Evolutionary conservation across 345 rosid genomes (phyloP).

Genomic region (Heritiera littoralis): DNA sequence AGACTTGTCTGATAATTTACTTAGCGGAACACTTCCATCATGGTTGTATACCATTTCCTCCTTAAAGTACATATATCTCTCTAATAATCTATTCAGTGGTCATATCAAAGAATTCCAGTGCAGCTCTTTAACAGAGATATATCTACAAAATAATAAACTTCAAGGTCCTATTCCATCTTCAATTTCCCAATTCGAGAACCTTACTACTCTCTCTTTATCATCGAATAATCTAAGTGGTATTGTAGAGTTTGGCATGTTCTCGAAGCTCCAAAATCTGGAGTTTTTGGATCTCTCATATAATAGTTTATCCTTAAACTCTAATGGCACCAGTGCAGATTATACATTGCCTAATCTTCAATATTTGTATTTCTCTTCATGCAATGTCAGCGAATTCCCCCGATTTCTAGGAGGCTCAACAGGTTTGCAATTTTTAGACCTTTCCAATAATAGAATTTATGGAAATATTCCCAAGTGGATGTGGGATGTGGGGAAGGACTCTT

Average conservation of each 20-base stretch:
- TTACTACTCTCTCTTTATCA: background rate
- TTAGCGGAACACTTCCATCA: conserved; percentile 28
- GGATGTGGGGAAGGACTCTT: conserved; percentile 4
- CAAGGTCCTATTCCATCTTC: background rate
- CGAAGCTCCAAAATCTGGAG: conserved; percentile 19
- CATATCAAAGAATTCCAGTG: background rate
- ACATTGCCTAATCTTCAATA: background rate
- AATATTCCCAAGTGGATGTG: conserved; percentile 20
- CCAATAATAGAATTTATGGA: conserved; percentile 29
- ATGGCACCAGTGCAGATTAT: background rate
- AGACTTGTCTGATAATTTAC: background rate
- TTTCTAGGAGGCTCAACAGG: background rate
- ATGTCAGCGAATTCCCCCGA: conserved; percentile 14
- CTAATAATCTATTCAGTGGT: conserved; percentile 13
- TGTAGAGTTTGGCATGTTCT: conserved; percentile 23
- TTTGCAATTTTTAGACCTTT: background rate
- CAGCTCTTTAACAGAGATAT: background rate
- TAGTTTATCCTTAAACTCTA: background rate
- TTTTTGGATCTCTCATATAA: conserved; percentile 19
- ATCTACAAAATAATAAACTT: background rate
- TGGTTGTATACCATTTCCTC: conserved; percentile 13
- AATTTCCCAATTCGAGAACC: background rate
- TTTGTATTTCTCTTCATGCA: conserved; percentile 18
- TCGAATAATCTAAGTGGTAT: background rate
- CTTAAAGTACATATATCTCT: background rate